These are phyloP conservation scores for Tuctoria greenei DNA, from an alignment of 176 grass and related monocot genomes.

Conservation along the genomic window DNA sequence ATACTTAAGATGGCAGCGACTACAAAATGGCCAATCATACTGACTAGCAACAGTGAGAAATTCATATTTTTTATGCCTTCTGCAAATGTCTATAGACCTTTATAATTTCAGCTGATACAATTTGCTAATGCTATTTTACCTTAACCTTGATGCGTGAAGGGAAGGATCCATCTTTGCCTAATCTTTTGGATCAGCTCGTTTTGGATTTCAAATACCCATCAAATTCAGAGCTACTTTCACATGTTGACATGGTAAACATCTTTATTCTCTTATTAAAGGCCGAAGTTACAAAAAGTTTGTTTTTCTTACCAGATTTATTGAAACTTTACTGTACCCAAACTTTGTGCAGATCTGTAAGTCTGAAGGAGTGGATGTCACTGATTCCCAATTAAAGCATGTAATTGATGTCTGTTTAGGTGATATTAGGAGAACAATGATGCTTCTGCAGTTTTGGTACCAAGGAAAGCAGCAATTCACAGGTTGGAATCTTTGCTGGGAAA, in stretches of 20 bases:
- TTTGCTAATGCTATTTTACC: slow-evolving; percentile 32
- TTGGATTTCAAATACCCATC: slow-evolving; percentile 82
- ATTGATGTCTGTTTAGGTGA: slow-evolving; percentile 68
- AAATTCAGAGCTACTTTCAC: slow-evolving; percentile 70
- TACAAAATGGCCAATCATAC: slow-evolving; percentile 90
- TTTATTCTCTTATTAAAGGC: slow-evolving; percentile 10
- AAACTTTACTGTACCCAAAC: slow-evolving; percentile 9
- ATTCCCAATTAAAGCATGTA: slow-evolving; percentile 54
- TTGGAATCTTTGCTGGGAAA: slow-evolving; percentile 32
- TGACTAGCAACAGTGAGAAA: slow-evolving; percentile 94
- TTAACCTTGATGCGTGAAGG: slow-evolving; percentile 44
- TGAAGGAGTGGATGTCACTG: slow-evolving; percentile 57
- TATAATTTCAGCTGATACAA: slow-evolving; percentile 20
- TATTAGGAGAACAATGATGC: slow-evolving; percentile 72
- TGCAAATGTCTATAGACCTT: slow-evolving; percentile 1
- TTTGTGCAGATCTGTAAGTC: slow-evolving; percentile 76
- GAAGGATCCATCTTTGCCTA: slow-evolving; percentile 76
- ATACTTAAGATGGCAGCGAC: slow-evolving; percentile 76
- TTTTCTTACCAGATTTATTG: slow-evolving; percentile 13
- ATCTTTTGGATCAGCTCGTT: slow-evolving; percentile 62
- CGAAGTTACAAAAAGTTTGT: slow-evolving; percentile 6
- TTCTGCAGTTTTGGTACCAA: slow-evolving; percentile 98
- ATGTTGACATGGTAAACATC: slow-evolving; percentile 63
- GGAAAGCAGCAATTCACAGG: slow-evolving; percentile 49
- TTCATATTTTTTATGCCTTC: slow-evolving; percentile 24